Base-by-base conservation (phyloP, 2,329 filamentous ascomycete species). In the Albifimbria verrucaria region DNA sequence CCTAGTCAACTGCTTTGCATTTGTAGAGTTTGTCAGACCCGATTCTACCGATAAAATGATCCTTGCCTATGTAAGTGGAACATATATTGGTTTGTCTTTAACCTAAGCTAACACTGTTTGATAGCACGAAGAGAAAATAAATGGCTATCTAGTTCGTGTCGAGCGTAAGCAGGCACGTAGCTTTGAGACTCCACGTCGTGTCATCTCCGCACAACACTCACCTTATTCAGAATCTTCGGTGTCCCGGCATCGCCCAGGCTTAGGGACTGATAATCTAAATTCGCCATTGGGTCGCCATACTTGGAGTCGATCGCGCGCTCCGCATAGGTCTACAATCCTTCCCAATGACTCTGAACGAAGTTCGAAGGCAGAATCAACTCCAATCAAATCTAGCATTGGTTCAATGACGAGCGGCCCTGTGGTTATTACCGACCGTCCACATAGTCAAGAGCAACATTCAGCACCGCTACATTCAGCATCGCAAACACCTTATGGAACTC, bases 21-120 rank as follows among this genome's bases (percentile, higher is more conserved):
- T 74, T 48, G 65, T 78, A 4, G 73, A 77, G 58, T 77, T 73
- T 49, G 56, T 54, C 3, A 66, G 66, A 3, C 65, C 68, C 4
- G 67, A 74, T 51, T 59, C 66, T 36, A 70, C 71, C 7, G 72
- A 74, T 18, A 52, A 65, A 21, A 71, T 73, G 0, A 65, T 75
- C 12, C 57, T 60, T 25, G 55, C 57, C 11, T 57, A 71, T 53
- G 76, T 77, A 65, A 68, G 72, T n/a, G 20, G 12, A 24, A 32
- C 3, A 42, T 48, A 7, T 48, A 5, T 55, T 53, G 23, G 18
- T 55, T 41, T 44, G 53, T 52, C n/a, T n/a, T n/a, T n/a, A n/a
- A n/a, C n/a, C n/a, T n/a, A n/a, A n/a, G 56, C 62, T 52, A 12
- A 47, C 32, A 24, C 20, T 52, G 23, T 20, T 26, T 5, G 32